These are phyloP conservation scores for Chytriomyces confervae DNA, from an alignment of 192 early-diverging fungal species.

Conservation along the genomic window DNA sequence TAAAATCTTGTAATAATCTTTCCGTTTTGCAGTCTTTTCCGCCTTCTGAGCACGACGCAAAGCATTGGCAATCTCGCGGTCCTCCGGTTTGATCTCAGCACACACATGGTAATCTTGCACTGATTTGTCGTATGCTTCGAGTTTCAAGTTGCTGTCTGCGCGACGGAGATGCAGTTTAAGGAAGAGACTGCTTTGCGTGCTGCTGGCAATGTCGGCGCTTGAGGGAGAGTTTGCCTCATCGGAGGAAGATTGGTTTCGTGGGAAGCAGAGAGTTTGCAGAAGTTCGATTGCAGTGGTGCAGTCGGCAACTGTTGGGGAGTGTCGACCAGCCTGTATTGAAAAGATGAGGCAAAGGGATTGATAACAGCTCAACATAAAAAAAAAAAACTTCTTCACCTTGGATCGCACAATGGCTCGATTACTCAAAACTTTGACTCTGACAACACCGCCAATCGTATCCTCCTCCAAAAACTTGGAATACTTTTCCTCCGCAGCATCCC, in stretches of 20 bases:
- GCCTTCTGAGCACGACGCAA: slow-evolving; percentile 67
- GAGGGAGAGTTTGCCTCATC: slow-evolving; percentile 29
- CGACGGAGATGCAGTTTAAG: slow-evolving; percentile 77
- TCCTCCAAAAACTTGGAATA: slow-evolving; percentile 72
- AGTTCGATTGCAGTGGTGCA: slow-evolving; percentile 71
- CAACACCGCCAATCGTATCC: slow-evolving; percentile 67
- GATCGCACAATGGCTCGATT: slow-evolving; percentile 76
- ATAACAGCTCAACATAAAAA: too few relatives aligned
- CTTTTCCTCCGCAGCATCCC: slow-evolving; percentile 67
- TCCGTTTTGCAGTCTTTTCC: slow-evolving; percentile 77
- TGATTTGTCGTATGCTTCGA: slow-evolving; percentile 77
- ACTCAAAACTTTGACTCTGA: slow-evolving; percentile 72
- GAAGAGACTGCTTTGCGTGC: slow-evolving; percentile 60
- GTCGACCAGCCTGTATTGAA: slow-evolving; percentile 51
- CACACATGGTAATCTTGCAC: slow-evolving; percentile 77
- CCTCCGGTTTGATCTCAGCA: slow-evolving; percentile 62
- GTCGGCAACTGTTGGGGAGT: slow-evolving; percentile 64
- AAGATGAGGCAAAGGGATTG: neutral
- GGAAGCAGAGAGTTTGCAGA: slow-evolving; percentile 50
- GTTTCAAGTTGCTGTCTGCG: slow-evolving; percentile 75
- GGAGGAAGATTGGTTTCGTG: slow-evolving; percentile 6
- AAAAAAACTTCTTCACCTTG: slow-evolving; percentile 50
- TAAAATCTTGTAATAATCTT: slow-evolving; percentile 96
- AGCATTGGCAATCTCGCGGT: slow-evolving; percentile 58
- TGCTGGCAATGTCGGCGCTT: slow-evolving; percentile 38